Percentiles rank a stretch among this genome's conserved stretches.
Conservation (phyloP, 2,329 filamentous ascomycete genomes). For the Claviceps sp. region DNA sequence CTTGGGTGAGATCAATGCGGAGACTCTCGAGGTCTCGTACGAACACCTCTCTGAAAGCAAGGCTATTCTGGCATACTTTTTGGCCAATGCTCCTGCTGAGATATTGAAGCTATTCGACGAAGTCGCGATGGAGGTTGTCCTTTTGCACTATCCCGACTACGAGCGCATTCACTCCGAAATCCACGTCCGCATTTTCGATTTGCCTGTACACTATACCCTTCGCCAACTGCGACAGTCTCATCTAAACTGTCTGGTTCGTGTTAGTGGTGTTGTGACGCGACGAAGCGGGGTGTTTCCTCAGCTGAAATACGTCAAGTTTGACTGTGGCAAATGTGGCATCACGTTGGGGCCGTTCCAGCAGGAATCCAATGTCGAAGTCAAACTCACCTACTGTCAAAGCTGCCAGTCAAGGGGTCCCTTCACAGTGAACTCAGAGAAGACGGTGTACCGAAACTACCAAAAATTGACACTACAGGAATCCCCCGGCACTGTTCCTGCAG, state of each 20-base stretch:
- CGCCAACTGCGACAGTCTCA: constrained; percentile 91
- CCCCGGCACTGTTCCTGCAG: constrained; percentile 89
- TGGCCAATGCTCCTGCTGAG: constrained; percentile 90
- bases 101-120: constrained; percentile 93
- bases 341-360: constrained; percentile 95
- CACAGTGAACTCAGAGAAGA: constrained; percentile 91
- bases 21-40: constrained; percentile 92
- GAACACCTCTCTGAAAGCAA: constrained; percentile 82
- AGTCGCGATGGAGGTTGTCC: constrained; percentile 89
- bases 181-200: constrained; percentile 88
- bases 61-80: constrained; percentile 86
- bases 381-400: constrained; percentile 89
- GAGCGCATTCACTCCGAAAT: constrained; percentile 96
- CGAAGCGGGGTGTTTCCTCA: constrained; percentile 94
- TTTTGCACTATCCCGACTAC: constrained; percentile 94
- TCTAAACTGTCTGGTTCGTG: constrained; percentile 86
- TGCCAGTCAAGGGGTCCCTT: constrained; percentile 94
- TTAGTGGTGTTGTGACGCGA: constrained; percentile 89
- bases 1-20: constrained; percentile 92
- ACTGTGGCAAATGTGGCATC: constrained; percentile 84
- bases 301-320: constrained; percentile 96
- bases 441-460: constrained; percentile 96
- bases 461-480: constrained; percentile 96
- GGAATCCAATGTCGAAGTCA: constrained; percentile 91
- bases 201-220: constrained; percentile 89